Percentiles rank a stretch among this genome's conserved stretches.
These are phyloP conservation scores for Dacryopinax primogenitus DNA, from an alignment of 768 basidiomycete species.

Conservation along the genomic window DNA sequence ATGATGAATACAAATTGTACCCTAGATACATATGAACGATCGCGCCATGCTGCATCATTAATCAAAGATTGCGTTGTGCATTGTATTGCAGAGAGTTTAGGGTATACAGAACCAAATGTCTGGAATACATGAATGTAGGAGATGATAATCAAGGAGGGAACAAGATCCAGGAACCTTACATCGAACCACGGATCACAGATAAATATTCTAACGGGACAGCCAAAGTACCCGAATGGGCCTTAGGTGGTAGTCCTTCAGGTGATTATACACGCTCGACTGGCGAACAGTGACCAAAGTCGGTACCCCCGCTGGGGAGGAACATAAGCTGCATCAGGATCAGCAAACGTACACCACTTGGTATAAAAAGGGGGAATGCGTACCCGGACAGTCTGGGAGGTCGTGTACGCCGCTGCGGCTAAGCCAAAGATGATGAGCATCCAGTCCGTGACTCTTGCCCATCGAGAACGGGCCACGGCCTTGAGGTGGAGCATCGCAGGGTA, in stretches of 20 bases:
- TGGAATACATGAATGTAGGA: conserved; percentile 8
- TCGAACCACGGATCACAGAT: no score
- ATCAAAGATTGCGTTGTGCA: not conserved
- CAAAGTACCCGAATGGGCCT: no score
- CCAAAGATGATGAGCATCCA: conserved; percentile 68
- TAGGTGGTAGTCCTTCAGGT: no score
- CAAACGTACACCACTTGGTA: not conserved
- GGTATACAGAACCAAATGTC: conserved; percentile 1
- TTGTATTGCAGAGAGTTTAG: not conserved
- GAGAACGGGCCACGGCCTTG: conserved; percentile 66
- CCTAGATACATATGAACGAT: not conserved
- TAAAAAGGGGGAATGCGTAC: conserved; percentile 30
- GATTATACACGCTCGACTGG: conserved; percentile 7
- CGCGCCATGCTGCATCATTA: not conserved
- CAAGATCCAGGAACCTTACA: not conserved
- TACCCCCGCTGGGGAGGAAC: conserved; percentile 38
- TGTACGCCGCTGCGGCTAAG: conserved; percentile 55
- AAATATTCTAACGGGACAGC: no score
- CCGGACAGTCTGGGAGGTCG: conserved; percentile 63
- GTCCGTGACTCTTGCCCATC: conserved; percentile 52
- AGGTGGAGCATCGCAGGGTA: conserved; percentile 91
- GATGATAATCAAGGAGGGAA: not conserved
- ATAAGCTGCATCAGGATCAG: conserved; percentile 38
- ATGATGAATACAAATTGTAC: no score
- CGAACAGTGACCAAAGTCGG: conserved; percentile 27